Conservation (phyloP, 2,329 filamentous ascomycete species). For the Ceratocystis cubensis region DNA sequence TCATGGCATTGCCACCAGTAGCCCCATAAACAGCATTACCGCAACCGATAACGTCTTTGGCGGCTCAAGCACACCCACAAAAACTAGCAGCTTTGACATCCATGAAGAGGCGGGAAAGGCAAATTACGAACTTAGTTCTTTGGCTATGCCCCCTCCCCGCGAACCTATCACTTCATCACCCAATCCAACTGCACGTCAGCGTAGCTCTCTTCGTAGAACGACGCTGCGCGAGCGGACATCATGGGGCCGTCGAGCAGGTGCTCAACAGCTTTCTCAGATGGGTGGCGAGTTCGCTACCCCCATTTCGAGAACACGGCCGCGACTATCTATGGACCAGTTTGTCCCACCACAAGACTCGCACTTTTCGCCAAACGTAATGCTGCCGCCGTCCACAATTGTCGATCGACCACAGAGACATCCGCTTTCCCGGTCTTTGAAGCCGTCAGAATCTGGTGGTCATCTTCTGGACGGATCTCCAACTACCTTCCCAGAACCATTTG, state of each 20-base stretch:
- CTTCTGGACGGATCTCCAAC: constrained; percentile 55
- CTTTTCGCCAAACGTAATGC: constrained; percentile 43
- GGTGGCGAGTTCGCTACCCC: constrained; percentile 45
- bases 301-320: constrained; percentile 48
- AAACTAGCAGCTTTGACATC: constrained; percentile 24
- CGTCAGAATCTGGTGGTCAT: constrained; percentile 73
- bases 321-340: constrained; percentile 69
- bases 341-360: constrained; percentile 42
- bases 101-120: constrained; percentile 29
- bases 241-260: constrained; percentile 47
- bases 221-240: constrained; percentile 62
- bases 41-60: constrained; percentile 55
- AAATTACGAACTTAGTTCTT: constrained; percentile 43
- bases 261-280: constrained; percentile 32
- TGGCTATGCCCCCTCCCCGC: constrained; percentile 26
- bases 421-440: constrained; percentile 72
- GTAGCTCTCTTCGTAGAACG: constrained; percentile 70
- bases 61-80: constrained; percentile 27
- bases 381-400: constrained; percentile 27
- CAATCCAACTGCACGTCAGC: constrained; percentile 50
- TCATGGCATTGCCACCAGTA: constrained; percentile 49
- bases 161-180: constrained; percentile 33
- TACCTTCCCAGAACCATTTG: constrained; percentile 19
- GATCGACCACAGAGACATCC: constrained; percentile 56
- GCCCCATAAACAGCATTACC: constrained; percentile 28